Base-by-base conservation (phyloP, 225 moss, liverwort and hornwort genomes). In the Polytrichum commune region DNA sequence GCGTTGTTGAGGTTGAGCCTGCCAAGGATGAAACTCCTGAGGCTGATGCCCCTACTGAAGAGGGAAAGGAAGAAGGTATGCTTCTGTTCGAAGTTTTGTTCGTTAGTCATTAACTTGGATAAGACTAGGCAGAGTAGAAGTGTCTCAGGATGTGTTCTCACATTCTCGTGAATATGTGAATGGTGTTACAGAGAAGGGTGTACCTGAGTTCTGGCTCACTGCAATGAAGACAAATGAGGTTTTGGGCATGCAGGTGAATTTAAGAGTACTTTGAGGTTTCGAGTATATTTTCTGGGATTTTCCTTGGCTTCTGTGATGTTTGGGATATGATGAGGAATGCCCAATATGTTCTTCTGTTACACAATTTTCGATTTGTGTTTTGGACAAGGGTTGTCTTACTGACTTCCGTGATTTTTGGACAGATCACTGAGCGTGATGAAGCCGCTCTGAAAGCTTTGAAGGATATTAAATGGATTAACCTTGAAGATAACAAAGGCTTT, bases 141-240 rank as follows among this genome's bases (percentile, higher is more conserved):
- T 13, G 46, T 46, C 46, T 46, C 46, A 10, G 3, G 13, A 16
- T 13, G 46, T 13, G 13, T 46, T 46, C 46, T 46, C 0, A 46
- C 4, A 16, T 46, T 46, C 13, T 46, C 4, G 3, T 13, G 32
- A 1, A 32, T 32, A 8, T 74, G 5, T 67, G 30, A 30, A 30
- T 30, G 30, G 30, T 30, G 5, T 71, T 32, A 29, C 88, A 95
- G 95, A 80, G 32, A 93, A 88, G 75, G 95, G 95, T 63, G 83
- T 95, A 57, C 95, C 95, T 19, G 91, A 93, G 71, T 95, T 95
- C 76, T 95, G 95, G 95, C 78, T 93, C 19, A 93, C 95, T 27
- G 93, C 95, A 20, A 93, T 95, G 95, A 95, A 95, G 74, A 90
- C 91, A 29, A 89, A 95, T 60, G 95, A 95, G 77, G 87, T 95